Base-by-base conservation (phyloP, 2,329 filamentous ascomycete species). In the Reticulascus tulasneorum region DNA sequence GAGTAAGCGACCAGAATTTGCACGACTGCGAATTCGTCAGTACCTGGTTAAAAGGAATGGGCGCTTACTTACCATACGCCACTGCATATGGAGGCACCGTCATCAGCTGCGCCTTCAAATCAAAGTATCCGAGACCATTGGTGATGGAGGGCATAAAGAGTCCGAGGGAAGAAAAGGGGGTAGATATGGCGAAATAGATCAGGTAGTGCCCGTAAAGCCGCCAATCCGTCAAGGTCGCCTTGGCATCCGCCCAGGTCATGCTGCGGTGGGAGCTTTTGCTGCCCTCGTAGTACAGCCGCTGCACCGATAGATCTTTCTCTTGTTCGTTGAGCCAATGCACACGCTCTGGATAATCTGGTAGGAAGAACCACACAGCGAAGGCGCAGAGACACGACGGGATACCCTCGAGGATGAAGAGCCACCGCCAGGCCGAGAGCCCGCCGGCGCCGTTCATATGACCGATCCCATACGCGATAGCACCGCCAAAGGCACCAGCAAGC, bases 161-260 rank as follows among this genome's bases (percentile, higher is more conserved):
- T 10, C 73, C 78, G 34, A 83, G 60, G 30, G 71, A 75, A 3
- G 74, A 74, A 47, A 82, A 79, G 0, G 76, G 74, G 4, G 67
- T 66, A 3, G 71, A 50, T 53, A 77, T 45, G 56, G 73, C 46
- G 65, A 70, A 55, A 40, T 49, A 33, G 23, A 53, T 63, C 23
- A 77, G 50, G 16, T 84, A 84, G 37, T 80, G 71, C 2, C 79
- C 81, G 48, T 87, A 89, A 39, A 88, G 69, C 2, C 75, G 75
- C 57, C 79, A 74, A 48, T 79, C 82, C 40, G 76, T 80, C 5
- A 79, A 64, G 46, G 80, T 86, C 15, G 78, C 71, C 50, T 79
- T 84, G 64, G 80, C 84, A 46, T 90, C 85, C 17, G 62, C 66
- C 57, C 84, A 77, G 2, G 74, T 83, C 50, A 80, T 75, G 44